phyloP scores from a whole-genome alignment of 1,284 basidiomycete species.

The Vanrija sp. region DNA sequence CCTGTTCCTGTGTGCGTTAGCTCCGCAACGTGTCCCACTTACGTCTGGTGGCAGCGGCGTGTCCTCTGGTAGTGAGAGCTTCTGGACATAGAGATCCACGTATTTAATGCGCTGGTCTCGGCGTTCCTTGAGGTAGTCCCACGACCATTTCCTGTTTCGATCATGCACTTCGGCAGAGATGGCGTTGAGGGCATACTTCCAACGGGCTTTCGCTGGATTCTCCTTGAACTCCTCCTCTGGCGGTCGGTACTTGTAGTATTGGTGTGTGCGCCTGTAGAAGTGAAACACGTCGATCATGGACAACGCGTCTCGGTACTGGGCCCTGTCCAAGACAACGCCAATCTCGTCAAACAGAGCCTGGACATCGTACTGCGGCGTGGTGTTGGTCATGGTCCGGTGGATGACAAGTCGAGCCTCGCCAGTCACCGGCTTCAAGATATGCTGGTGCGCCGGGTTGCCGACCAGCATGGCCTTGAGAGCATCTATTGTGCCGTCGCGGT shows the following conservation, averaged over 20 bases:
- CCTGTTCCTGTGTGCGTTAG: conserved; percentile 57
- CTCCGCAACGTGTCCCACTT: conserved; percentile 17
- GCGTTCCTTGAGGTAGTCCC: conserved; percentile 84
- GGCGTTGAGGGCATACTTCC: conserved; percentile 76
- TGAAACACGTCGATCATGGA: conserved; percentile 97
- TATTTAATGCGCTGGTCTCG: conserved; percentile 80
- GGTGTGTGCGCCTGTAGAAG: conserved; percentile 82
- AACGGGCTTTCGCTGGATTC: conserved; percentile 68
- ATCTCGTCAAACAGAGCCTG: conserved; percentile 92
- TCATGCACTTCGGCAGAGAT: conserved; percentile 85
- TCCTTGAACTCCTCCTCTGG: conserved; percentile 58
- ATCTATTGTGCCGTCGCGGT: conserved; percentile 62
- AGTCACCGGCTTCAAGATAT: conserved; percentile 91
- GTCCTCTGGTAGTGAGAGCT: conserved; percentile 52
- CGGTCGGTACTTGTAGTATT: conserved; percentile 82
- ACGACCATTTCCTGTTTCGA: conserved; percentile 79
- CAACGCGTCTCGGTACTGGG: conserved; percentile 93
- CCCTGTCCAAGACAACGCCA: conserved; percentile 84
- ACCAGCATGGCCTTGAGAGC: conserved; percentile 76
- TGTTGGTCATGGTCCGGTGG: conserved; percentile 69
- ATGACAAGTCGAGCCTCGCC: conserved; percentile 88
- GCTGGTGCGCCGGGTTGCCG: conserved; percentile 69
- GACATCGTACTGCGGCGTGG: conserved; percentile 80
- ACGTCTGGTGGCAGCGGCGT: conserved; percentile 55
- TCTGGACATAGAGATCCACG: conserved; percentile 74